Evolutionary conservation across 2,329 filamentous ascomycete genomes (phyloP), one percentile per base, ranked within the genome.

Genomic region (Plectosphaerella sp.): DNA sequence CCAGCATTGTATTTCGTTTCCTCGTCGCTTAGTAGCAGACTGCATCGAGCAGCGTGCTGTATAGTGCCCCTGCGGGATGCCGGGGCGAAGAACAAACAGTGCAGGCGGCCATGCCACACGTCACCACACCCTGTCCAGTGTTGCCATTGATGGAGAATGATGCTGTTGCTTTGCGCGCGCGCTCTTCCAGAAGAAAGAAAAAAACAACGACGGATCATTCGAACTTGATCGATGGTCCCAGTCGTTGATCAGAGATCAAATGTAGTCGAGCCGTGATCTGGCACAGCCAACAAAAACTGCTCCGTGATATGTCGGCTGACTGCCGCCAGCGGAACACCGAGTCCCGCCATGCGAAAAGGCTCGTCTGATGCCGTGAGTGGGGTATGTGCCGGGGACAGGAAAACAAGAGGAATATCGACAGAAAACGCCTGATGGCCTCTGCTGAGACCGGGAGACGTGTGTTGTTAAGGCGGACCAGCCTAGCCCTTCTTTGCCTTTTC

Each of bases 401-500:
- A 33, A 33, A 33, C 28, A 33, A 9, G 8, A 12, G 11, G 28
- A 33, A 33, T 33, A 33, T 33, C 11, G 28, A 33, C 28, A 33
- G 28, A 33, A 33, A 33, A 33, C 28, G 28, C 25, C 33, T 28
- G 8, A 25, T 33, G 11, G 45, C 45, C 11, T 33, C 18, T 4
- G 28, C 45, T 12, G 24, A 33, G 15, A 24, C n/a, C 22, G 24
- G 24, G 18, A 28, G 33, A 18, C 45, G 28, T 24, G 16, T 35
- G 24, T 28, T 33, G 15, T 22, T 22, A 47, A 47, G 18, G 45
- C 8, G 16, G 16, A 4, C 16, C 18, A 6, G n/a, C 55, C 57
- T 62, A 74, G 20, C 71, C 84, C 68, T 89, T 89, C 58, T 84
- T 82, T 54, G 85, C 84, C 72, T 89, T 90, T 72, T 97, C 93